phyloP scores from a whole-genome alignment of 495 filamentous ascomycete species.

The Penicillium turbatum region DNA sequence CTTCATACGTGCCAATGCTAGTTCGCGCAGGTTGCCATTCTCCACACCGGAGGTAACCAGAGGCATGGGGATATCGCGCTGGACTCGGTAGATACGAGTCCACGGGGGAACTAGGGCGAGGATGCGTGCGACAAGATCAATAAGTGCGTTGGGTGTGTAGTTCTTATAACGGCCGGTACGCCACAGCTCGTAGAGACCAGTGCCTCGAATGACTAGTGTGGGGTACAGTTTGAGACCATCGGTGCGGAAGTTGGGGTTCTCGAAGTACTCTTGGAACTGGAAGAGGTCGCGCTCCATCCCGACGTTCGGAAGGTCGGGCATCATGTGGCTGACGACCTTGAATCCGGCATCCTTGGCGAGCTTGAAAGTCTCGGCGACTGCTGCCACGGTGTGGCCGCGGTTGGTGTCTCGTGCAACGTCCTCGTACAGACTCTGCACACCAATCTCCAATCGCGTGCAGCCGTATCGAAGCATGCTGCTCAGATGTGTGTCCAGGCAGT shows the following conservation, averaged over 20 bases:
- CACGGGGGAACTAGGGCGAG: slow-evolving; percentile 91
- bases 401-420: slow-evolving; percentile 98
- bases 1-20: slow-evolving; percentile 93
- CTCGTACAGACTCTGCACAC: slow-evolving; percentile 95
- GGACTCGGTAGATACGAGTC: slow-evolving; percentile 98
- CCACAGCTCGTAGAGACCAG: slow-evolving; percentile 96
- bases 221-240: slow-evolving; percentile 98
- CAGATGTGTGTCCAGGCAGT: slow-evolving; percentile 88
- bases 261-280: slow-evolving; percentile 96
- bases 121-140: slow-evolving; percentile 93
- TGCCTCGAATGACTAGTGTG: slow-evolving; percentile 94
- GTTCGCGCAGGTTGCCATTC: slow-evolving; percentile 92
- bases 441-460: slow-evolving; percentile 90
- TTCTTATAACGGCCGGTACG: slow-evolving; percentile 95
- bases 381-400: slow-evolving; percentile 90
- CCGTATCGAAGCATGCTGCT: slow-evolving; percentile 94
- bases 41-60: slow-evolving; percentile 95
- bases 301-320: slow-evolving; percentile 97
- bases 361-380: slow-evolving; percentile 91
- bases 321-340: slow-evolving; percentile 99
- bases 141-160: slow-evolving; percentile 93
- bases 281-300: slow-evolving; percentile 96
- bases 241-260: slow-evolving; percentile 94
- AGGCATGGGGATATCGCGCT: slow-evolving; percentile 98
- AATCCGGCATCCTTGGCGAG: slow-evolving; percentile 95